These are phyloP conservation scores for Sarocladium oryzae DNA, from an alignment of 2,329 filamentous ascomycete species.

Conservation along the genomic window DNA sequence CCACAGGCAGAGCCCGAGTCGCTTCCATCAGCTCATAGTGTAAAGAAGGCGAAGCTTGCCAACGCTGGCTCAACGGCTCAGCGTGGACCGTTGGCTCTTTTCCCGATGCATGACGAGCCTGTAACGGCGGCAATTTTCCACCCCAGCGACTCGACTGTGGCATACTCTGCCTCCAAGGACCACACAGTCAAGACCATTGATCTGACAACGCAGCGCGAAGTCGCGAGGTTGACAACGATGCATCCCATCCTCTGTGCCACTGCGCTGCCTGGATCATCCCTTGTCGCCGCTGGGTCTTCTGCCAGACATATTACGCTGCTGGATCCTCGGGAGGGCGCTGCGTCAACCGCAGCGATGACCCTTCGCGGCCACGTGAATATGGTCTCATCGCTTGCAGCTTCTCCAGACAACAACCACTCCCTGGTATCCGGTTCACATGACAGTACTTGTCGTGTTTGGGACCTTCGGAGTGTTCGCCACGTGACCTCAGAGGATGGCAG, in stretches of 20 bases:
- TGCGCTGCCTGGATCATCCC: conserved; percentile 59
- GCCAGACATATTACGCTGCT: conserved; percentile 88
- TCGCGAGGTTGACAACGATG: conserved; percentile 76
- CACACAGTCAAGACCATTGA: conserved; percentile 89
- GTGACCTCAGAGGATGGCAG: conserved; percentile 53
- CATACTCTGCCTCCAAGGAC: conserved; percentile 87
- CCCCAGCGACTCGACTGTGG: conserved; percentile 75
- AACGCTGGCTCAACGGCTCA: conserved; percentile 46
- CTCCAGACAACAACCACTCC: conserved; percentile 66
- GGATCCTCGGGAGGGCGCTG: conserved; percentile 75
- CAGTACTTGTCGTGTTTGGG: conserved; percentile 90
- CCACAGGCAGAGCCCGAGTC: conserved; percentile 65
- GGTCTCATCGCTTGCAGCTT: conserved; percentile 43
- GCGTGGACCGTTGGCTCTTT: conserved; percentile 70
- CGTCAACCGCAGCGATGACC: conserved; percentile 78
- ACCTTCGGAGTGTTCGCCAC: conserved; percentile 66
- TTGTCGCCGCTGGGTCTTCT: conserved; percentile 69
- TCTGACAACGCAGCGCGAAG: conserved; percentile 69
- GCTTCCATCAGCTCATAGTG: conserved; percentile 58
- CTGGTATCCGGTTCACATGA: conserved; percentile 88
- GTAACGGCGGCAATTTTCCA: conserved; percentile 82
- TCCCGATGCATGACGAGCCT: conserved; percentile 64
- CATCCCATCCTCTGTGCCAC: conserved; percentile 76
- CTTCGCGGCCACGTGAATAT: conserved; percentile 81
- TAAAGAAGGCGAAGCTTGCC: conserved; percentile 70